Evolutionary conservation across 2,329 filamentous ascomycete species (phyloP).

Genomic region (Colletotrichum incanum): DNA sequence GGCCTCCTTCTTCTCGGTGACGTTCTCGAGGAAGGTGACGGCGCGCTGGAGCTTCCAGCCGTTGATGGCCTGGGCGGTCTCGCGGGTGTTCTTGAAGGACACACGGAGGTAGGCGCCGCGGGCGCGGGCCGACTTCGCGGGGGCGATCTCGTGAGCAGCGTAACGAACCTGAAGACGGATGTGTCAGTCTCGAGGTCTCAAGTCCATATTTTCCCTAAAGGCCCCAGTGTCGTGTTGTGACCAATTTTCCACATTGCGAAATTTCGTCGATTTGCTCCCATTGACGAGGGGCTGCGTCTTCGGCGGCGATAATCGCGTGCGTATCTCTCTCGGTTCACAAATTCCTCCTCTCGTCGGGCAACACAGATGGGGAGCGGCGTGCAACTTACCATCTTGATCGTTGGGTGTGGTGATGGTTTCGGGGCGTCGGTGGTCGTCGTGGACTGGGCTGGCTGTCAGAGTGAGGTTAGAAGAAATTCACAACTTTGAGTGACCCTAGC

Average conservation of each 20-base stretch:
- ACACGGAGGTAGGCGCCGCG: slow-evolving; percentile 99
- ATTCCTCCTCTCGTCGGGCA: slow-evolving; percentile 7
- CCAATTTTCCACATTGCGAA: slow-evolving; percentile 26
- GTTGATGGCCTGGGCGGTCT: slow-evolving; percentile 99
- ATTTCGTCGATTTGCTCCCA: slow-evolving; percentile 6
- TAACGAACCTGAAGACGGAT: slow-evolving; percentile 83
- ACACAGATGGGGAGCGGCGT: slow-evolving; percentile 45
- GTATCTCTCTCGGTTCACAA: neutral
- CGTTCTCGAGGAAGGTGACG: slow-evolving; percentile 97
- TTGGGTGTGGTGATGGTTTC: slow-evolving; percentile 69
- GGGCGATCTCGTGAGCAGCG: slow-evolving; percentile 90
- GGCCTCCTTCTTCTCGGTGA: slow-evolving; percentile 96
- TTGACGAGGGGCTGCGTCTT: slow-evolving; percentile 13
- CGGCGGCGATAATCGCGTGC: neutral
- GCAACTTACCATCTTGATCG: slow-evolving; percentile 71
- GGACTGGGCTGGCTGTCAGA: slow-evolving; percentile 50
- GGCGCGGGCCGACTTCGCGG: slow-evolving; percentile 95
- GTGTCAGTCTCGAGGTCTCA: slow-evolving; percentile 42
- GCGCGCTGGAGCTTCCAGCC: slow-evolving; percentile 98
- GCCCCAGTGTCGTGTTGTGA: neutral
- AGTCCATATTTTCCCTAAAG: neutral
- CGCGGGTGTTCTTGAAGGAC: slow-evolving; percentile 99
- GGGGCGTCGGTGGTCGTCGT: slow-evolving; percentile 59
- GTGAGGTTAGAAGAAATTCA: slow-evolving; percentile 58
- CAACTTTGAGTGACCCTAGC: slow-evolving; percentile 61